phyloP scores from a whole-genome alignment of 768 basidiomycete genomes.

The Tubosaeta brunneosetosa region DNA sequence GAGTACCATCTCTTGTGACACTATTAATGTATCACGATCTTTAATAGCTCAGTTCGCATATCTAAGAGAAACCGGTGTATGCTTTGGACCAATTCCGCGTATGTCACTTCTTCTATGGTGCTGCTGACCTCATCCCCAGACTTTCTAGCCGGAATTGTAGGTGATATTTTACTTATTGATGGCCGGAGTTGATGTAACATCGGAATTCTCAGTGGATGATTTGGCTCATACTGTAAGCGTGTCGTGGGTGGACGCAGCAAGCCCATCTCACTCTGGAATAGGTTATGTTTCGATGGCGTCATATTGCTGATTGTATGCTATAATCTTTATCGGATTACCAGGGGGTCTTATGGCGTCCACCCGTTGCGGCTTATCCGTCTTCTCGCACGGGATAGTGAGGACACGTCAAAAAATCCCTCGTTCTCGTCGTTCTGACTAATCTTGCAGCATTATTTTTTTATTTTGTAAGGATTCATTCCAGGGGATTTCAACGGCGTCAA shows the following conservation, averaged over 20 bases:
- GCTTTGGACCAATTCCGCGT: constrained; percentile 6
- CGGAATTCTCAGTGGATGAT: background rate
- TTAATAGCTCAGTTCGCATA: constrained; percentile 5
- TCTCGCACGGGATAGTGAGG: constrained; percentile 23
- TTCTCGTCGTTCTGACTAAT: background rate
- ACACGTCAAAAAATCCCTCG: background rate
- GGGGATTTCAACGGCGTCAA: background rate
- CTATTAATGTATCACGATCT: background rate
- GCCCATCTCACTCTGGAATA: constrained; percentile 1
- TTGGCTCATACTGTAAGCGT: constrained; percentile 14
- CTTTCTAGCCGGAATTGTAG: constrained; percentile 4
- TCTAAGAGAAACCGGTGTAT: constrained; percentile 12
- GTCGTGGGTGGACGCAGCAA: background rate
- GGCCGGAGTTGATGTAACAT: background rate
- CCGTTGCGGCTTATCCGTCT: constrained; percentile 5
- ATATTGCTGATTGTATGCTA: constrained; percentile 1
- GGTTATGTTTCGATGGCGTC: constrained; percentile 7
- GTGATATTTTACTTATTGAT: background rate
- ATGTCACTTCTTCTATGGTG: constrained; percentile 1
- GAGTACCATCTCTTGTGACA: background rate
- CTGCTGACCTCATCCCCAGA: background rate
- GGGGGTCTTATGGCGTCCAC: background rate
- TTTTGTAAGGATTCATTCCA: constrained; percentile 6
- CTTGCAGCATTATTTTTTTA: constrained; percentile 16
- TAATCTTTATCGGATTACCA: background rate